These are phyloP conservation scores for Backusella sp. DNA, from an alignment of 192 early-diverging fungal species.

Conservation along the genomic window DNA sequence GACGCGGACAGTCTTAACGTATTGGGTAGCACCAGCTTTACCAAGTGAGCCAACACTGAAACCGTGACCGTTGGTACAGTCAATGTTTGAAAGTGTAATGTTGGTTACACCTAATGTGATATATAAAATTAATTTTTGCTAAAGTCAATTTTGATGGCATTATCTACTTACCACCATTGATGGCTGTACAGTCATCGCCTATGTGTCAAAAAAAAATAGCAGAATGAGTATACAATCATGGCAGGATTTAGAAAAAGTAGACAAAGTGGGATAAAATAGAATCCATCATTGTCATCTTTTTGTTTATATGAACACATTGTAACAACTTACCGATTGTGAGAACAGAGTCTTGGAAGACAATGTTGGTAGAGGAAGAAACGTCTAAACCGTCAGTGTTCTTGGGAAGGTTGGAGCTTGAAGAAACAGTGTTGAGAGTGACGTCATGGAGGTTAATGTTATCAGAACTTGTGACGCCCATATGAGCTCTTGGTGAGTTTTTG, in stretches of 20 bases:
- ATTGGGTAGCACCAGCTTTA: constrained; percentile 6
- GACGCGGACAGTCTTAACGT: constrained; percentile 43
- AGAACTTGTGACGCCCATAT: constrained; percentile 14
- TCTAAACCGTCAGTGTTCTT: constrained; percentile 51
- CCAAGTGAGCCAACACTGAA: constrained; percentile 24
- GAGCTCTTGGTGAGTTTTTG: constrained; percentile 20
- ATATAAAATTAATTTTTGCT: not conserved
- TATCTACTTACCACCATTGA: constrained; percentile 39
- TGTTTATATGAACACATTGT: too few relatives aligned
- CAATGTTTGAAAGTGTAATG: constrained; percentile 40
- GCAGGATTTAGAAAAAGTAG: too few relatives aligned
- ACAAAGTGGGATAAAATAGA: too few relatives aligned
- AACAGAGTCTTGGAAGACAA: constrained; percentile 34
- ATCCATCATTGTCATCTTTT: too few relatives aligned
- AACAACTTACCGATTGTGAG: constrained; percentile 12
- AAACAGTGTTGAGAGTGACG: constrained; percentile 18
- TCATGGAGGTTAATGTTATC: constrained; percentile 6
- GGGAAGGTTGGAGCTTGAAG: constrained; percentile 20
- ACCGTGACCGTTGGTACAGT: constrained; percentile 33
- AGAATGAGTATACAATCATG: too few relatives aligned
- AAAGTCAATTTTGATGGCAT: not conserved
- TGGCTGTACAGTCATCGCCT: constrained; percentile 52
- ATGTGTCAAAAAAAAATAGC: constrained; percentile 7
- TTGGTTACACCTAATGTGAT: constrained; percentile 22
- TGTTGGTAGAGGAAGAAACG: constrained; percentile 25